phyloP scores from a whole-genome alignment of 176 grass and related monocot genomes.

The Lolium multiflorum region DNA sequence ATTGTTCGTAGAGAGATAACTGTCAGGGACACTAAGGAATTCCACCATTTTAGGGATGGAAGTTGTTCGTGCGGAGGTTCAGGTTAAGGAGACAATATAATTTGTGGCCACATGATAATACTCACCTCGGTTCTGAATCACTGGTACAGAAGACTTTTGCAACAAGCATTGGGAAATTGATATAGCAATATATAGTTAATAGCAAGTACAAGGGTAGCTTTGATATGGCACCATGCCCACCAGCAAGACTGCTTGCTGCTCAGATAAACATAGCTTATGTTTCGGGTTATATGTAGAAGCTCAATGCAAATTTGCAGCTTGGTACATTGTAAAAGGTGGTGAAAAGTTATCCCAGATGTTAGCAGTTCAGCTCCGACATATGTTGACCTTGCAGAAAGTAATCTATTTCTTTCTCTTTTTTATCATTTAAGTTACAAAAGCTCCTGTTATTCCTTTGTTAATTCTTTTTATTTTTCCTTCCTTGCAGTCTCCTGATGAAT shows the following conservation, averaged over 20 bases:
- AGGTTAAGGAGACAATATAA: constrained; percentile 40
- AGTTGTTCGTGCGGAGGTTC: constrained; percentile 75
- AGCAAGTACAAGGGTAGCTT: neutral
- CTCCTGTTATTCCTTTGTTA: constrained; percentile 1
- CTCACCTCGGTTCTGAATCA: constrained; percentile 12
- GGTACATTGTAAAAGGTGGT: constrained; percentile 18
- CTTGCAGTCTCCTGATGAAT: constrained; percentile 40
- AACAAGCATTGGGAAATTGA: constrained; percentile 17
- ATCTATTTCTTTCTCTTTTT: constrained; percentile 14
- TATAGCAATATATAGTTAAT: constrained; percentile 14
- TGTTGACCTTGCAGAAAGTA: constrained; percentile 36
- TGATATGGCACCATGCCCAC: constrained; percentile 20
- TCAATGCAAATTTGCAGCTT: constrained; percentile 1
- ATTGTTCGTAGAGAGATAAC: constrained; percentile 85
- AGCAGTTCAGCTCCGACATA: constrained; percentile 11
- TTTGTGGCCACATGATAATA: constrained; percentile 16
- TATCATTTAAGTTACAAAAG: constrained; percentile 25
- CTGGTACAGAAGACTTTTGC: constrained; percentile 18
- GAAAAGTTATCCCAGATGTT: constrained; percentile 15
- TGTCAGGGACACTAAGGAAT: constrained; percentile 76
- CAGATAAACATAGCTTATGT: constrained; percentile 27
- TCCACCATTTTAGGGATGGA: constrained; percentile 92
- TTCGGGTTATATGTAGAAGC: constrained; percentile 27
- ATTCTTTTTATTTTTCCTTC: neutral
- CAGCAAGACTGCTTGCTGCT: constrained; percentile 23